Conservation (phyloP, 495 filamentous ascomycete genomes). For the Polyplosphaeria fusca region DNA sequence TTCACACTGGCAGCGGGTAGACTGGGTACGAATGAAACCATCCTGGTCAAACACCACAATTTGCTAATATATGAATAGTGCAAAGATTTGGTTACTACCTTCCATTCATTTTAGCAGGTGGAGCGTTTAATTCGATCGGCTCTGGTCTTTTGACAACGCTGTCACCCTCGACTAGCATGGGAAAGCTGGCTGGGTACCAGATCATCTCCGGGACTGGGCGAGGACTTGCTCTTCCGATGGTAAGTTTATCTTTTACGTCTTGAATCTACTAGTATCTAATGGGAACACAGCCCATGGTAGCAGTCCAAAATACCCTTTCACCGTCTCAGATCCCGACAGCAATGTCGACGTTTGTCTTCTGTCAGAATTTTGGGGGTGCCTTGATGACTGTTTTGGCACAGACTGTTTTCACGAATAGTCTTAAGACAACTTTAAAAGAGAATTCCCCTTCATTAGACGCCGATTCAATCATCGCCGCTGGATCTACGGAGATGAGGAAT, state of each 20-base stretch:
- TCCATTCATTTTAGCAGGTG: constrained; percentile 63
- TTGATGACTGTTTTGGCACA: background rate
- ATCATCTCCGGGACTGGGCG: constrained; percentile 58
- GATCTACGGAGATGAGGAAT: background rate
- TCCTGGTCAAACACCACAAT: background rate
- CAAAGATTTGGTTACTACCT: constrained; percentile 69
- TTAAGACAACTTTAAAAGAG: background rate
- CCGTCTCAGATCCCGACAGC: background rate
- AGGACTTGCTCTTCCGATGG: background rate
- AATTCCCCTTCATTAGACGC: background rate
- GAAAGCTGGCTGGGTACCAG: constrained; percentile 76
- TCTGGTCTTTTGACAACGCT: constrained; percentile 68
- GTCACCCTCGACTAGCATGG: constrained; percentile 47
- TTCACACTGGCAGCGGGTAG: constrained; percentile 1
- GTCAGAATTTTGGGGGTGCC: background rate
- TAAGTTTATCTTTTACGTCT: background rate
- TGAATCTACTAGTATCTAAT: background rate
- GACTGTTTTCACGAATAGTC: background rate
- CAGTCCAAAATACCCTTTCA: constrained; percentile 6
- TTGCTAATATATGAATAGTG: background rate
- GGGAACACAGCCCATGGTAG: constrained; percentile 6
- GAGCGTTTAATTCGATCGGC: constrained; percentile 61
- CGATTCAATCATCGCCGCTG: background rate
- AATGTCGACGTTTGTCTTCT: constrained; percentile 16
- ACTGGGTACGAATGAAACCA: background rate